Evolutionary conservation across 1,284 basidiomycete genomes (phyloP).

Genomic region (Stygiomarasmius scandens): DNA sequence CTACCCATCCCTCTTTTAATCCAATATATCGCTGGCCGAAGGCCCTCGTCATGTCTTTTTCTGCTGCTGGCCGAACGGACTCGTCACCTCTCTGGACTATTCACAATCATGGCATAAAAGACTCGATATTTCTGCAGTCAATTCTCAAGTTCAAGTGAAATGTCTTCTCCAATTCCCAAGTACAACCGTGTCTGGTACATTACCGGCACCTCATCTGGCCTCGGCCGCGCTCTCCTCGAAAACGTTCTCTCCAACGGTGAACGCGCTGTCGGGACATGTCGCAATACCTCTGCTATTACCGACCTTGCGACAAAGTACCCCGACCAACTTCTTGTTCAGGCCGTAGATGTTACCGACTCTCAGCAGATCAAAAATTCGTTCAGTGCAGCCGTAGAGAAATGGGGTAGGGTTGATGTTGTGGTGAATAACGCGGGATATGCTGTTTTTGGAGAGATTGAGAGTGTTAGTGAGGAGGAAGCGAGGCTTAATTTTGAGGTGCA

Average conservation of each 20-base stretch:
- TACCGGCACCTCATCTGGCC: slow-evolving; percentile 38
- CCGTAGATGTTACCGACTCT: slow-evolving; percentile 37
- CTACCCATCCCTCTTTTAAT: no score
- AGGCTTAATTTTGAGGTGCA: slow-evolving; percentile 31
- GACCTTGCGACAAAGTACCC: slow-evolving; percentile 30
- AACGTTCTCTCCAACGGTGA: slow-evolving; percentile 33
- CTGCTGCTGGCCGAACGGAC: no score
- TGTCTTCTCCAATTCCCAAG: neutral
- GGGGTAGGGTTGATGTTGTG: slow-evolving; percentile 42
- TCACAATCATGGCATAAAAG: no score
- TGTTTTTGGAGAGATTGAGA: slow-evolving; percentile 32
- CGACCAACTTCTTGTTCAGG: slow-evolving; percentile 36
- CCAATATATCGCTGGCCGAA: no score
- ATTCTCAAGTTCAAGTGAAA: neutral
- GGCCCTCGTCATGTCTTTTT: no score
- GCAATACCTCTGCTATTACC: slow-evolving; percentile 31
- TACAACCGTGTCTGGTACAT: slow-evolving; percentile 18
- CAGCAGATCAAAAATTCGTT: slow-evolving; percentile 34
- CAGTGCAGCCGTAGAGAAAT: slow-evolving; percentile 28
- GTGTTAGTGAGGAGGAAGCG: slow-evolving; percentile 29
- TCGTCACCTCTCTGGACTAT: no score
- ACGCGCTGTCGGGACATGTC: slow-evolving; percentile 37
- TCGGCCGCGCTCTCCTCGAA: slow-evolving; percentile 34
- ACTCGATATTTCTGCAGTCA: no score
- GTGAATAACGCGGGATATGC: slow-evolving; percentile 42